A percentile compares a stretch with the other conserved stretches of the same genome.
phyloP scores from a whole-genome alignment of 2,329 filamentous ascomycete species.

The Trichoderma pleuroti region DNA sequence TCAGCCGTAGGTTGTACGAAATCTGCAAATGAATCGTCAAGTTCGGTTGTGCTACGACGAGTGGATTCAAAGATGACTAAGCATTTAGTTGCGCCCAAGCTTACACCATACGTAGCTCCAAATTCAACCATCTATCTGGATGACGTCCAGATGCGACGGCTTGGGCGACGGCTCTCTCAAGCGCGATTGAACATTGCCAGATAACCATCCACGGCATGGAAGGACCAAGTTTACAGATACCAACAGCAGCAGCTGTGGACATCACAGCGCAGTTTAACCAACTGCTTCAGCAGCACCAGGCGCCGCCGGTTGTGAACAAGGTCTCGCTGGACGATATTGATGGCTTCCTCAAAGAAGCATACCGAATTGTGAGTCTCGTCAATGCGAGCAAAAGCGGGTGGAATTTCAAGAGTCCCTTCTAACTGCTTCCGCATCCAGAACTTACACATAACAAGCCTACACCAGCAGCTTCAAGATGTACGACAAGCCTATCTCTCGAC shows the following conservation, averaged over 20 bases:
- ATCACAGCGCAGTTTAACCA: conserved; percentile 67
- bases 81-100: neutral
- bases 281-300: conserved; percentile 59
- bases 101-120: conserved; percentile 19
- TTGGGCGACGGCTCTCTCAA: neutral
- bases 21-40: neutral
- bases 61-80: conserved; percentile 2
- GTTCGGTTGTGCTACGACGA: neutral
- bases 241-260: conserved; percentile 46
- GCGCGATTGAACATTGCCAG: neutral
- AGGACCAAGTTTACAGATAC: neutral
- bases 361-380: conserved; percentile 44
- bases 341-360: conserved; percentile 89
- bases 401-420: neutral
- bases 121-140: neutral
- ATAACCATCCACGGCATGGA: neutral
- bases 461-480: conserved; percentile 74
- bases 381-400: neutral
- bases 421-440: conserved; percentile 53
- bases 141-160: neutral
- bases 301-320: conserved; percentile 42
- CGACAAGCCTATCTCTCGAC: conserved; percentile 90
- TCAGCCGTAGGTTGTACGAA: neutral
- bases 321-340: conserved; percentile 60
- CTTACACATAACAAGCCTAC: conserved; percentile 75